These are phyloP conservation scores for Linnemannia schmuckeri DNA, from an alignment of 192 early-diverging fungal genomes.

Conservation along the genomic window DNA sequence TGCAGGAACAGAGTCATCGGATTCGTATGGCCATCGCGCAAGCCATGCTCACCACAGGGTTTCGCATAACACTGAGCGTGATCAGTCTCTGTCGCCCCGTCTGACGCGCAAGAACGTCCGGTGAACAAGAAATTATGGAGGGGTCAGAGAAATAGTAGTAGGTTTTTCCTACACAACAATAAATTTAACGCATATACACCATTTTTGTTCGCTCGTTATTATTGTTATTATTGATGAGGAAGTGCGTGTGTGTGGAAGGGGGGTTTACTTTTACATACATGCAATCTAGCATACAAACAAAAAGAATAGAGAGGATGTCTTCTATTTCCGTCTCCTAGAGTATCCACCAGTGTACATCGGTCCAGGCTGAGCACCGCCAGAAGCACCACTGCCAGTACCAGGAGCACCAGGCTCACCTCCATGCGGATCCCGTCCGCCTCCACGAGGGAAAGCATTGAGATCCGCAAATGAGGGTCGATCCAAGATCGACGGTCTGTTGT, in stretches of 20 bases:
- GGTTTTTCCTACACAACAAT: background rate
- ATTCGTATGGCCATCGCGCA: background rate
- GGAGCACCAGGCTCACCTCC: background rate
- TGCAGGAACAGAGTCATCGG: background rate
- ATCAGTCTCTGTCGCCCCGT: slow-evolving; percentile 2
- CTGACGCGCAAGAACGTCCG: slow-evolving; percentile 11
- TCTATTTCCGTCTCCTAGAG: slow-evolving; percentile 9
- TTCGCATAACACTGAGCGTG: background rate
- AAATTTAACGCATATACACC: background rate
- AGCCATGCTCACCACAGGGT: background rate
- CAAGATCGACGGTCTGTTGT: background rate
- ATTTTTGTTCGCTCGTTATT: background rate
- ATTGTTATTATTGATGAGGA: background rate
- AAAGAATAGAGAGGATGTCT: background rate
- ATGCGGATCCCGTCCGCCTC: background rate
- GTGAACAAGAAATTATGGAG: background rate
- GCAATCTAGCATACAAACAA: too few species aligned
- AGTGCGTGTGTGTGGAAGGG: too few species aligned
- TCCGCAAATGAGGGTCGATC: slow-evolving; percentile 38
- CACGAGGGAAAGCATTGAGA: slow-evolving; percentile 42
- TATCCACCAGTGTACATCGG: slow-evolving; percentile 53
- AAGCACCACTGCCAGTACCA: background rate
- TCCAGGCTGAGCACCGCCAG: slow-evolving; percentile 8
- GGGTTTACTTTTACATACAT: background rate
- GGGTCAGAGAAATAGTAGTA: background rate